These are phyloP conservation scores for Sporothrix pallida DNA, from an alignment of 2,329 filamentous ascomycete species.

Conservation along the genomic window DNA sequence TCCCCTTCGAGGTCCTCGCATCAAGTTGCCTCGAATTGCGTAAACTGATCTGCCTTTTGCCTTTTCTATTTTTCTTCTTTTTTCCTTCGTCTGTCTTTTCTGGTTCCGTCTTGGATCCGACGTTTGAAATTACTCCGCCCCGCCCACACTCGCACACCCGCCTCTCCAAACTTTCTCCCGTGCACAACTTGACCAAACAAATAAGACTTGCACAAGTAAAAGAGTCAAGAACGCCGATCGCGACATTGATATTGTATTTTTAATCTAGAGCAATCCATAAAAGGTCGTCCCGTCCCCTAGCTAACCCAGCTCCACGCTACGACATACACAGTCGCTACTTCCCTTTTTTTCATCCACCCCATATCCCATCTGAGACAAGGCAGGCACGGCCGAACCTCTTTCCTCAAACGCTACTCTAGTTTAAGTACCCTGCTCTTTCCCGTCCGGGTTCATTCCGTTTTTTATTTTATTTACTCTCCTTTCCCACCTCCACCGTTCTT, in stretches of 20 bases:
- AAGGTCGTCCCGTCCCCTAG: constrained; percentile 10
- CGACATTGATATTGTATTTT: constrained; percentile 25
- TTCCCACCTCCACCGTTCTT: not conserved
- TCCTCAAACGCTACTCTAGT: not conserved
- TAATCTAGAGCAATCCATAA: constrained; percentile 15
- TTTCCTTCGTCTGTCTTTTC: not conserved
- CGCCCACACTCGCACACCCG: constrained; percentile 11
- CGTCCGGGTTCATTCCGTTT: not conserved
- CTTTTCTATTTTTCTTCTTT: not conserved
- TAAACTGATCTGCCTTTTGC: not conserved
- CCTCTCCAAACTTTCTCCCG: not conserved
- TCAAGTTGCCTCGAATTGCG: not conserved
- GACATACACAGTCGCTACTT: constrained; percentile 3
- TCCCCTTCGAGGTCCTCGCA: not conserved
- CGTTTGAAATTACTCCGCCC: constrained; percentile 22
- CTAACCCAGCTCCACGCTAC: not conserved
- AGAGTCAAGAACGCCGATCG: not conserved
- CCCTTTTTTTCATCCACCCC: not conserved
- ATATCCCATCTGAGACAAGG: constrained; percentile 22
- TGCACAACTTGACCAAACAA: constrained; percentile 16
- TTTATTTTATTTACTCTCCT: not conserved
- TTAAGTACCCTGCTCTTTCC: constrained; percentile 12
- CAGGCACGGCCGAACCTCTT: constrained; percentile 4
- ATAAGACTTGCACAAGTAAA: not conserved
- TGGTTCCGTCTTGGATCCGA: constrained; percentile 17